Evolutionary conservation across 2,329 filamentous ascomycete species (phyloP).

Genomic region (Phialocephala subalpina): DNA sequence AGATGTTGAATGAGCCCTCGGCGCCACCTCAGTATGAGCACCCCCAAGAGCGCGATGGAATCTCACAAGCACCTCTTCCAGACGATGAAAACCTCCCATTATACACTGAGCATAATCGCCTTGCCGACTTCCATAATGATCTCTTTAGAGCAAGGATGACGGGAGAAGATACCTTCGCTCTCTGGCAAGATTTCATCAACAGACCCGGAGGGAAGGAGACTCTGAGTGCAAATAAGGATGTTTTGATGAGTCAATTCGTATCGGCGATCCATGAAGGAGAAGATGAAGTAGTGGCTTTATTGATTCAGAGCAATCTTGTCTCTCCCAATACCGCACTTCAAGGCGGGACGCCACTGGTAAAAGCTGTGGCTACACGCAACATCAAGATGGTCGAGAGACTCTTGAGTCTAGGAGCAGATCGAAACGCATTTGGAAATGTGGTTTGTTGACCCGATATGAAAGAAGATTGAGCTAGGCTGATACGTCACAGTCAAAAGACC

Average conservation of each 20-base stretch:
- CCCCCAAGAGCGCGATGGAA: neutral
- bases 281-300: slow-evolving; percentile 11
- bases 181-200: neutral
- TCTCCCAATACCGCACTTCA: slow-evolving; percentile 12
- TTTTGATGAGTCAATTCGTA: neutral
- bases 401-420: slow-evolving; percentile 24
- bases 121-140: neutral
- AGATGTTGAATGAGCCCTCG: neutral
- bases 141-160: neutral
- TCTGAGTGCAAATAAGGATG: neutral
- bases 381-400: slow-evolving; percentile 21
- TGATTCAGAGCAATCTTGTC: slow-evolving; percentile 17
- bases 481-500: neutral
- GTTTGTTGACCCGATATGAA: slow-evolving; percentile 16
- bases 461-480: slow-evolving; percentile 7
- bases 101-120: neutral
- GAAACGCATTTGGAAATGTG: slow-evolving; percentile 21
- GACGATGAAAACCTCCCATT: neutral
- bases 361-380: slow-evolving; percentile 23
- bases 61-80: neutral
- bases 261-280: slow-evolving; percentile 12
- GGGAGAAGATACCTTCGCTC: neutral
- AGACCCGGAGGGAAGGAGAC: neutral
- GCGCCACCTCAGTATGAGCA: neutral
- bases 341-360: slow-evolving; percentile 23